Conservation (phyloP, 768 basidiomycete species). For the Sutorius australiensis region DNA sequence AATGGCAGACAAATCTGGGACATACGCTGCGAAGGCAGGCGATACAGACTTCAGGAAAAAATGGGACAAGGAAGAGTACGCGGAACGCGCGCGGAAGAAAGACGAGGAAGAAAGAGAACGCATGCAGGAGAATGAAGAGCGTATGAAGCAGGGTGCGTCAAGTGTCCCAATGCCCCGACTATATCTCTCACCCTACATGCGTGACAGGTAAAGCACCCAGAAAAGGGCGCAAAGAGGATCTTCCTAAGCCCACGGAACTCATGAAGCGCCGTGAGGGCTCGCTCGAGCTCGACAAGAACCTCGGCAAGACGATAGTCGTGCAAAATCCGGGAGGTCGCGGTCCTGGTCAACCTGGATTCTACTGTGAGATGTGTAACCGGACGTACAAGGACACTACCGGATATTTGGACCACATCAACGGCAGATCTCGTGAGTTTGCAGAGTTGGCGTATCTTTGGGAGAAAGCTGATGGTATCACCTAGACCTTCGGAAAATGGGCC, state of each 20-base stretch:
- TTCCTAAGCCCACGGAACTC: slow-evolving; percentile 91
- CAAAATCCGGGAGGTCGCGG: slow-evolving; percentile 78
- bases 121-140: slow-evolving; percentile 83
- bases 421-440: slow-evolving; percentile 74
- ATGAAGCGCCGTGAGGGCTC: slow-evolving; percentile 85
- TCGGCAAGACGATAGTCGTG: slow-evolving; percentile 93
- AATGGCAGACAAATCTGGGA: slow-evolving; percentile 34
- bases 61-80: slow-evolving; percentile 94
- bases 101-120: slow-evolving; percentile 77
- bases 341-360: slow-evolving; percentile 90
- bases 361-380: slow-evolving; percentile 86
- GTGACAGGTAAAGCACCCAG: slow-evolving; percentile 76
- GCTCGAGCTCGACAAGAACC: slow-evolving; percentile 91
- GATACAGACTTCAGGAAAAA: slow-evolving; percentile 83
- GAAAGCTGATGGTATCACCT: slow-evolving; percentile 3
- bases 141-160: slow-evolving; percentile 71
- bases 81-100: slow-evolving; percentile 77
- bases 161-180: neutral
- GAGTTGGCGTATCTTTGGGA: neutral
- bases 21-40: slow-evolving; percentile 36
- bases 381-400: slow-evolving; percentile 93
- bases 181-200: neutral
- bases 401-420: slow-evolving; percentile 95
- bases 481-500: slow-evolving; percentile 95
- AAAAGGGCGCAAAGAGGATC: slow-evolving; percentile 59